Base-by-base conservation (phyloP, 768 basidiomycete species). In the Rhodotorula graminis region DNA sequence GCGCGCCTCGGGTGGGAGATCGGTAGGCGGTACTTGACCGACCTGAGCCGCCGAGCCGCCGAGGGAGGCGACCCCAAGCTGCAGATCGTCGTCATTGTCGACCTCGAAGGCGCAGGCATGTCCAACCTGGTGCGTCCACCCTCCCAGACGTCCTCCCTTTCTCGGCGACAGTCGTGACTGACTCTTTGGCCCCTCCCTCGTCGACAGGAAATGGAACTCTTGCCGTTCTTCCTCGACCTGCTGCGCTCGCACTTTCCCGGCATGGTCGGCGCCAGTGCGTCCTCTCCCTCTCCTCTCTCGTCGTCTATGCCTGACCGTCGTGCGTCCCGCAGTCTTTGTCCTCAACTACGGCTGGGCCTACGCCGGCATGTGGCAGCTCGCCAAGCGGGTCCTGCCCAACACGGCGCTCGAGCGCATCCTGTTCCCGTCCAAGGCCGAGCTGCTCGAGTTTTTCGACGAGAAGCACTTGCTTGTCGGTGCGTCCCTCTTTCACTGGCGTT, bases 331-430 rank as follows among this genome's bases (percentile, higher is more conserved):
- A 61, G 69, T 77, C 60, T 77, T 74, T 44, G 60, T 76, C 7
- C 65, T 79, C 50, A 77, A 79, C 64, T 77, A 79, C n/a, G 75
- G 73, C 27, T 77, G 75, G 75, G 65, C 67, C 33, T 79, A 73
- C 58, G 68, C 77, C 8, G 78, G 77, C 12, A 73, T 79, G 71
- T 79, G 78, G 78, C 71, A 72, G 52, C 56, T 79, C 16, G 73
- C 73, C 27, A 79, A 77, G 68, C 68, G 75, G 2, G 71, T 79
- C 14, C 56, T 79, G 19, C 78, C 78, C 15, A 67, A 76, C 27
- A 76, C 74, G 31, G 78, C 77, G 27, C 70, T 79, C 57, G 78
- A 76, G n/a, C 65, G 78, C 3, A 79, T 79, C 62, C 57, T 79
- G 27, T 79, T 79, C 49, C 75, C 73, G 59, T 69, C 42, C 57